These are phyloP conservation scores for Penicillium sp. DNA, from an alignment of 2,329 filamentous ascomycete species.

Conservation along the genomic window DNA sequence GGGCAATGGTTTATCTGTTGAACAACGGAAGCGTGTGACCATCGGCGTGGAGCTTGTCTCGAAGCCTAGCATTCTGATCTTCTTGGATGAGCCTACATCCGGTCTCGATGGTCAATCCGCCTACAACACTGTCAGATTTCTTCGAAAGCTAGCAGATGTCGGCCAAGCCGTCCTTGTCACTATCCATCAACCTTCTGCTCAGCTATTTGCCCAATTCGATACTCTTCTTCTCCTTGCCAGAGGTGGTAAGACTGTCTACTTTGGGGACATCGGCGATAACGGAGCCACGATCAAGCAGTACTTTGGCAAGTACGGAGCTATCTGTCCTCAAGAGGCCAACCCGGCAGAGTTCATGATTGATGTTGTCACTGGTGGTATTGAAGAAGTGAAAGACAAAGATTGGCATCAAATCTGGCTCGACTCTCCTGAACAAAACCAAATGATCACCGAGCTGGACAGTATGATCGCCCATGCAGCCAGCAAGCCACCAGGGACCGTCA, in stretches of 20 bases:
- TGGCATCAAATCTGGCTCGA: constrained; percentile 73
- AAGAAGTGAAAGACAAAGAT: constrained; percentile 49
- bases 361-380: constrained; percentile 48
- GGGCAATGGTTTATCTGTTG: constrained; percentile 56
- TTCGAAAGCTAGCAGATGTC: constrained; percentile 65
- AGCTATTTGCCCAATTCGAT: constrained; percentile 69
- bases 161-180: constrained; percentile 71
- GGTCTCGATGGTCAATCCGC: constrained; percentile 69
- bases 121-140: constrained; percentile 65
- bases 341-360: constrained; percentile 61
- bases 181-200: constrained; percentile 68
- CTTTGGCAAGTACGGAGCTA: constrained; percentile 64
- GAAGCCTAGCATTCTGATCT: constrained; percentile 66
- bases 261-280: constrained; percentile 66
- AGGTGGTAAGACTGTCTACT: constrained; percentile 70
- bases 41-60: constrained; percentile 73
- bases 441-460: constrained; percentile 63
- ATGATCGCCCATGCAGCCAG: constrained; percentile 54
- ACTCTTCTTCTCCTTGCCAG: constrained; percentile 67
- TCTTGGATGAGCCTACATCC: constrained; percentile 70
- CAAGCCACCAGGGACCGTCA: constrained; percentile 47
- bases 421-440: constrained; percentile 59
- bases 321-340: constrained; percentile 63
- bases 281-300: constrained; percentile 65
- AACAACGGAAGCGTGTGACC: constrained; percentile 68